phyloP scores from a whole-genome alignment of 1,284 basidiomycete species.

The Microbotryum silenes-acaulis region DNA sequence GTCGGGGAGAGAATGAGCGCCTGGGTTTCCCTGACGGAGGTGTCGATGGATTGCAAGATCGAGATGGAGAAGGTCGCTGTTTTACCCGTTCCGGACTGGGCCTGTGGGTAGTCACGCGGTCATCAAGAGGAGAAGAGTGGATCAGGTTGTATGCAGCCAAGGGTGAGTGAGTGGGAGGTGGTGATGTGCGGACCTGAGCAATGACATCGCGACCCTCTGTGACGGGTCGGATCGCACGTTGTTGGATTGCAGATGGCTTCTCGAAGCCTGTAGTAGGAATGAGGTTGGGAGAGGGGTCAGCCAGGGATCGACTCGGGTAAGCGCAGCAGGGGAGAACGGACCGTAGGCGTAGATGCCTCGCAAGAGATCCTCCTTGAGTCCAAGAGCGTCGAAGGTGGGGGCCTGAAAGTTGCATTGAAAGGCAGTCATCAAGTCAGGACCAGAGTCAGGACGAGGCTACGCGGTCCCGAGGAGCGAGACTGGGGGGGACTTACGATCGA shows the following conservation, averaged over 20 bases:
- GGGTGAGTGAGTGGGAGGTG: neutral
- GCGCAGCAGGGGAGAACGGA: slow-evolving; percentile 46
- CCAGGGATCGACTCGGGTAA: neutral
- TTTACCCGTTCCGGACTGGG: slow-evolving; percentile 99
- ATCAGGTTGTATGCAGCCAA: neutral
- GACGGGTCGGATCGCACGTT: slow-evolving; percentile 93
- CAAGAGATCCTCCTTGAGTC: slow-evolving; percentile 85
- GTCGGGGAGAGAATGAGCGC: slow-evolving; percentile 92
- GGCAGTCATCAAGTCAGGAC: neutral
- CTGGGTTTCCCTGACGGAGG: slow-evolving; percentile 89
- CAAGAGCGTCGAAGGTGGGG: slow-evolving; percentile 36
- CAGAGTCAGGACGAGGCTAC: neutral
- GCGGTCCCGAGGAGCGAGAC: neutral
- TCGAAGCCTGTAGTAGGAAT: slow-evolving; percentile 70
- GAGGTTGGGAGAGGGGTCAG: neutral
- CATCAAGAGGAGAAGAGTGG: slow-evolving; percentile 40
- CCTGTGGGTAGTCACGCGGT: slow-evolving; percentile 66
- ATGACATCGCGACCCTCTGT: slow-evolving; percentile 50
- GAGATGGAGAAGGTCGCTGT: slow-evolving; percentile 72
- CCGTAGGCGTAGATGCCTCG: slow-evolving; percentile 99
- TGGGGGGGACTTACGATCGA: slow-evolving; percentile 47
- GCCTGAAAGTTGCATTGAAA: slow-evolving; percentile 13
- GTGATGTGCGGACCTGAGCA: slow-evolving; percentile 36
- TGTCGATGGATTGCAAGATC: slow-evolving; percentile 75
- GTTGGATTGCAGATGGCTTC: slow-evolving; percentile 97